Percentiles rank a stretch among this genome's conserved stretches.
Evolutionary conservation across 495 filamentous ascomycete genomes (phyloP).

Genomic region (Penicillium riverlandense): DNA sequence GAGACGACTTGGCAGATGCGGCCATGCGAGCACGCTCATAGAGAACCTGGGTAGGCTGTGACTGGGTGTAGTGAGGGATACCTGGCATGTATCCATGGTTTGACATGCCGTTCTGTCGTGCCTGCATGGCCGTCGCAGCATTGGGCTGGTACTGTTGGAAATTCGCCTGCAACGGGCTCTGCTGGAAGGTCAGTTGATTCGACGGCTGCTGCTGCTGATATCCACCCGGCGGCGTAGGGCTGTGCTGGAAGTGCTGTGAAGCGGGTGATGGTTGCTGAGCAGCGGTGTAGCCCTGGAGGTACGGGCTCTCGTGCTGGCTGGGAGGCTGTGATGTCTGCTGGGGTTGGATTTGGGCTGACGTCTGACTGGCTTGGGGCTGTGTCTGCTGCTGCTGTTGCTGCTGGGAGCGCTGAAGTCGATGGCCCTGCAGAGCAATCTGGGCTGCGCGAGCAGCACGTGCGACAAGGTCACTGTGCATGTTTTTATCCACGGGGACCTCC

Average conservation of each 20-base stretch:
- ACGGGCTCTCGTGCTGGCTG: slow-evolving; percentile 22
- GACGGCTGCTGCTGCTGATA: slow-evolving; percentile 25
- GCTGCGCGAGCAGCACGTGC: slow-evolving; percentile 47
- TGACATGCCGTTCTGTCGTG: slow-evolving; percentile 24
- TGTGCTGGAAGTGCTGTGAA: slow-evolving; percentile 34
- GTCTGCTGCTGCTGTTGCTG: slow-evolving; percentile 30
- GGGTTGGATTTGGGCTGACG: slow-evolving; percentile 20
- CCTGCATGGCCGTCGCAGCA: slow-evolving; percentile 26
- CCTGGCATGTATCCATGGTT: slow-evolving; percentile 43
- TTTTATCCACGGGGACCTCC: slow-evolving; percentile 35
- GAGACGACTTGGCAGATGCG: slow-evolving; percentile 71
- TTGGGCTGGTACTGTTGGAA: slow-evolving; percentile 43
- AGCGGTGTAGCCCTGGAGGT: slow-evolving; percentile 22
- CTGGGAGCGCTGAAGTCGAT: slow-evolving; percentile 36
- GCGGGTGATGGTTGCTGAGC: slow-evolving; percentile 17
- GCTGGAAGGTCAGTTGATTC: slow-evolving; percentile 32
- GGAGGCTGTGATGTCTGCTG: slow-evolving; percentile 19
- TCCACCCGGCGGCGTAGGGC: slow-evolving; percentile 28
- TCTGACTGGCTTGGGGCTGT: slow-evolving; percentile 15
- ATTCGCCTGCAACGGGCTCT: slow-evolving; percentile 32
- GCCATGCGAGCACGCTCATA: slow-evolving; percentile 80
- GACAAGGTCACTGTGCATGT: slow-evolving; percentile 46
- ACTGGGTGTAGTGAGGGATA: slow-evolving; percentile 60
- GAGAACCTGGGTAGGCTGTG: slow-evolving; percentile 66
- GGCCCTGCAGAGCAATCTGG: slow-evolving; percentile 46